Evolutionary conservation across 768 basidiomycete species (phyloP).

Genomic region (Boletus rufocinnamomeus): DNA sequence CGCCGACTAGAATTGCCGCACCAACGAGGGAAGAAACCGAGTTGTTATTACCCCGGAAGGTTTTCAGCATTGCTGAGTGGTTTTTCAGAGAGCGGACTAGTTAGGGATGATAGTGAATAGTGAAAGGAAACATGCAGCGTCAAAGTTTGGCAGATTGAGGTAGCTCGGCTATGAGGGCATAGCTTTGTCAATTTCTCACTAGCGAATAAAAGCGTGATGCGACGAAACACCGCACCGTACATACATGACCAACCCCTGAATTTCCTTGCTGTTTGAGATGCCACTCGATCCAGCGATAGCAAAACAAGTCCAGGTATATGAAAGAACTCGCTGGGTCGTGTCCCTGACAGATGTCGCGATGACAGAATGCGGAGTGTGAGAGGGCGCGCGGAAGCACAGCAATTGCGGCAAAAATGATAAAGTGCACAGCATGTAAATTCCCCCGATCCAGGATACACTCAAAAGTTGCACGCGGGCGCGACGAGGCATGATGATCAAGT

Average conservation of each 20-base stretch:
- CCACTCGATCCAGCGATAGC: background rate
- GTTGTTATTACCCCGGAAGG: background rate
- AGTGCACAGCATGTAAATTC: no score
- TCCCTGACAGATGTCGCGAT: background rate
- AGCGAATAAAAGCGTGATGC: background rate
- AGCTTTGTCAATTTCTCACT: background rate
- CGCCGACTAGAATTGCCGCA: conserved; percentile 27
- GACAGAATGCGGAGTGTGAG: background rate
- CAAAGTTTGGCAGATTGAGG: background rate
- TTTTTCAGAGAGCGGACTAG: background rate
- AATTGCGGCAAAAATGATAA: no score
- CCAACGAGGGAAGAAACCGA: conserved; percentile 18
- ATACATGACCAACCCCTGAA: background rate
- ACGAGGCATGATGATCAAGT: no score
- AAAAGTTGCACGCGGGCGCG: no score
- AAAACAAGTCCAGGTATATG: background rate
- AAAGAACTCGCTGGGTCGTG: background rate
- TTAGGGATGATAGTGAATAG: background rate
- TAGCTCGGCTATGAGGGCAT: conserved; percentile 4
- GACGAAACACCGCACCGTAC: background rate
- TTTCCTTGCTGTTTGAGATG: background rate
- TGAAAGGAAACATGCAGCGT: background rate
- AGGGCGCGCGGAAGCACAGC: no score
- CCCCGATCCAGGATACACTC: no score
- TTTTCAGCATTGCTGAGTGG: conserved; percentile 9